These are phyloP conservation scores for Penicillium herquei DNA, from an alignment of 495 filamentous ascomycete species.

Conservation along the genomic window DNA sequence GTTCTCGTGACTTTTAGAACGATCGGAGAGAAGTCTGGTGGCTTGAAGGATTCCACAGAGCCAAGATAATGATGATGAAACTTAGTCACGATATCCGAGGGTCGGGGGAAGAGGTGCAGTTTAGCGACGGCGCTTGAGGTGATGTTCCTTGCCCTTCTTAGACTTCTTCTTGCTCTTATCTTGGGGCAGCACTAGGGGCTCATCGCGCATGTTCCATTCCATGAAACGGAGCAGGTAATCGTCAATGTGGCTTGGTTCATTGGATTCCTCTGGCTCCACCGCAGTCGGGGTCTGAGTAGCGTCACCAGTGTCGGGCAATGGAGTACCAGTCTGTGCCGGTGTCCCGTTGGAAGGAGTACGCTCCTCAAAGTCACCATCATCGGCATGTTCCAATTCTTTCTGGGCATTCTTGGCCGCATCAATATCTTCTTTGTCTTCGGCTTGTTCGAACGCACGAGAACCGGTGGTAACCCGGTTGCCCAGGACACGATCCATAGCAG, in stretches of 20 bases:
- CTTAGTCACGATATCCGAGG: too few relatives aligned
- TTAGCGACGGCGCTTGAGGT: constrained; percentile 44
- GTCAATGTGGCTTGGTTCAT: constrained; percentile 60
- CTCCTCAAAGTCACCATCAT: constrained; percentile 91
- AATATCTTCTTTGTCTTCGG: constrained; percentile 90
- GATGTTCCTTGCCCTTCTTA: constrained; percentile 71
- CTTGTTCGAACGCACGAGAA: constrained; percentile 72
- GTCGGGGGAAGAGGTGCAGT: not conserved
- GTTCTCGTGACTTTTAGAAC: too few relatives aligned
- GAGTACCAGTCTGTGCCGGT: constrained; percentile 33
- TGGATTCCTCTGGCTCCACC: not conserved
- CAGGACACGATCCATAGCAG: constrained; percentile 85
- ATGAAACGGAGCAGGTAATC: constrained; percentile 82
- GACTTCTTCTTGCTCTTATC: constrained; percentile 78
- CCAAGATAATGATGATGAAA: too few relatives aligned
- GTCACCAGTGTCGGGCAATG: constrained; percentile 10
- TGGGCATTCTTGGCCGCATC: constrained; percentile 82
- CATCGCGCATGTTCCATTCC: constrained; percentile 72
- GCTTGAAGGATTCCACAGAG: too few relatives aligned
- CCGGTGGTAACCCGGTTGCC: constrained; percentile 54
- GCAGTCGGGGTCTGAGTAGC: not conserved
- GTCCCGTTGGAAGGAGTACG: constrained; percentile 49
- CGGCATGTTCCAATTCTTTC: constrained; percentile 80
- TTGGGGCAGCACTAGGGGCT: constrained; percentile 73
- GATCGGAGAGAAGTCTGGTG: too few relatives aligned